Conservation (phyloP, 352 stramenopile species). For the Pythium monospermum region DNA sequence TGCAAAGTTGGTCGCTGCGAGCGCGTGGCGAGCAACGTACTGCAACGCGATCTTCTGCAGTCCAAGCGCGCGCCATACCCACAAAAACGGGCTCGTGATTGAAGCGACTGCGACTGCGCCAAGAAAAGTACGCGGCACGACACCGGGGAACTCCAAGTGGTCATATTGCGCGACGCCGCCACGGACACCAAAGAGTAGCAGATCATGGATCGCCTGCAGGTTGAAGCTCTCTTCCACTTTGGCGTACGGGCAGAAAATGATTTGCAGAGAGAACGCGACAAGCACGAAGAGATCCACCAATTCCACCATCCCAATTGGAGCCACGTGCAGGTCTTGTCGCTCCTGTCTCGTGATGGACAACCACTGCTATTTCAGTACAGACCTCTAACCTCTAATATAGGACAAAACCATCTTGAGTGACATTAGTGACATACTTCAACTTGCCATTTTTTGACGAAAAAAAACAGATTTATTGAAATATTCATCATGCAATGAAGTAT, state of each 20-base stretch:
- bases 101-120: slow-evolving; percentile 69
- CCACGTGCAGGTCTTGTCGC: too few species aligned
- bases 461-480: too few species aligned
- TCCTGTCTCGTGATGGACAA: too few species aligned
- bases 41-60: slow-evolving; percentile 55
- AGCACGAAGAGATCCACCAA: slow-evolving; percentile 33
- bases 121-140: slow-evolving; percentile 97
- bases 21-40: slow-evolving; percentile 45
- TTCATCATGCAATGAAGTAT: too few species aligned
- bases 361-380: too few species aligned
- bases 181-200: slow-evolving; percentile 77
- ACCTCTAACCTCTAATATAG: too few species aligned
- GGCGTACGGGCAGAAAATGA: slow-evolving; percentile 59
- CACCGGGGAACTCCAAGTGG: slow-evolving; percentile 96
- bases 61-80: slow-evolving; percentile 11
- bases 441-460: too few species aligned
- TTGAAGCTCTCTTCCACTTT: slow-evolving; percentile 99
- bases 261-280: slow-evolving; percentile 34
- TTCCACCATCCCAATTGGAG: too few species aligned
- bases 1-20: slow-evolving; percentile 53
- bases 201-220: slow-evolving; percentile 96
- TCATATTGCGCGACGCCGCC: slow-evolving; percentile 83
- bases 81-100: slow-evolving; percentile 39
- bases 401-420: too few species aligned
- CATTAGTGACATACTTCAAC: too few species aligned